Evolutionary conservation across 139 green algal species (phyloP).

Genomic region (Nannochloris sp.): DNA sequence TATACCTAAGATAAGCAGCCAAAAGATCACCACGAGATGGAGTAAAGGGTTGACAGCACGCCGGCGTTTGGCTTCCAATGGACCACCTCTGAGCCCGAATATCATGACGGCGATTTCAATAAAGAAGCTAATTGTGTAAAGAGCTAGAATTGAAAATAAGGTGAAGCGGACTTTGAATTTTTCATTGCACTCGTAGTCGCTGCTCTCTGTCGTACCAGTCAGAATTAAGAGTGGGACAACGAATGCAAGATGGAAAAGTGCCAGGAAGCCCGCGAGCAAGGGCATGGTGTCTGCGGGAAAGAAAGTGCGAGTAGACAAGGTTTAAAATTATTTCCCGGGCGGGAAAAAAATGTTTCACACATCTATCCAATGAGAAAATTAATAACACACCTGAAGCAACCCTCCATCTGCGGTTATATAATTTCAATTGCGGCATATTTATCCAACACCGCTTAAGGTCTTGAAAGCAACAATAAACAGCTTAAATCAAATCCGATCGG

Average conservation of each 20-base stretch:
- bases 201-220: not conserved
- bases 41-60: not conserved
- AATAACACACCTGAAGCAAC: not conserved
- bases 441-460: not conserved
- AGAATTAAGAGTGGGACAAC: not conserved
- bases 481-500: too few species aligned
- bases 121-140: not conserved
- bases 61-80: slow-evolving; percentile 1
- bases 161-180: not conserved
- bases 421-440: not conserved
- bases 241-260: not conserved
- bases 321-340: too few species aligned
- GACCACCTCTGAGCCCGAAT: slow-evolving; percentile 5
- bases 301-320: too few species aligned
- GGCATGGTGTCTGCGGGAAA: not conserved
- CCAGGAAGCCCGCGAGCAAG: not conserved
- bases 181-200: not conserved
- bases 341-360: too few species aligned
- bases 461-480: too few species aligned
- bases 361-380: too few species aligned
- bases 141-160: not conserved
- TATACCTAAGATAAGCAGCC: not conserved
- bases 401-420: not conserved
- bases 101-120: not conserved
- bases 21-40: not conserved